Evolutionary conservation across 1,284 basidiomycete genomes (phyloP).

Genomic region (Neolentinus lepideus): DNA sequence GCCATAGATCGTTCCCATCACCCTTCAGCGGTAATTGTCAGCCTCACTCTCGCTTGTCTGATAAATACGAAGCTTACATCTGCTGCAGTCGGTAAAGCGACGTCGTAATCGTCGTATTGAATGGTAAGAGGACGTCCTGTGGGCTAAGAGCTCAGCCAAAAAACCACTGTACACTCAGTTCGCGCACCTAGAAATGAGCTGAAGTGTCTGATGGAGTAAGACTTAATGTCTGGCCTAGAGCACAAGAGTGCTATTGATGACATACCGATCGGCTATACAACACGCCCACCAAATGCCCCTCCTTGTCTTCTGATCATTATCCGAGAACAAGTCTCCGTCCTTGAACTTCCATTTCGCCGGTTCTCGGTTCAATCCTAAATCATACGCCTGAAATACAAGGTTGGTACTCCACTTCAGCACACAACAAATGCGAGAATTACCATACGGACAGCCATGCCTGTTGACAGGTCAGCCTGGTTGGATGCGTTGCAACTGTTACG

Average conservation of each 20-base stretch:
- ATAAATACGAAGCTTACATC: not conserved
- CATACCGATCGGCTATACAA: conserved; percentile 66
- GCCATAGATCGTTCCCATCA: not conserved
- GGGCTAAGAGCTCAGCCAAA: conserved; percentile 7
- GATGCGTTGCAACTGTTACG: not conserved
- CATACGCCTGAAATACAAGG: conserved; percentile 52
- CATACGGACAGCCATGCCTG: conserved; percentile 68
- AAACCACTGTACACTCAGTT: not conserved
- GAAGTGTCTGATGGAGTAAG: conserved; percentile 41
- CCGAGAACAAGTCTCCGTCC: conserved; percentile 54
- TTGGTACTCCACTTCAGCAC: too few relatives aligned
- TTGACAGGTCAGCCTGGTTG: conserved; percentile 12
- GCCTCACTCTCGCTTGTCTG: not conserved
- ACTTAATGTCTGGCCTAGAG: not conserved
- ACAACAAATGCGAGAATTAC: conserved; percentile 25
- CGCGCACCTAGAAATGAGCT: conserved; percentile 61
- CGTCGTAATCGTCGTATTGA: conserved; percentile 70
- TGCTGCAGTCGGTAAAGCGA: conserved; percentile 47
- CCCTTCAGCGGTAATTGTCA: not conserved
- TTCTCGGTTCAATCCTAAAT: conserved; percentile 78
- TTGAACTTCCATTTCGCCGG: conserved; percentile 71
- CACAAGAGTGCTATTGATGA: conserved; percentile 1
- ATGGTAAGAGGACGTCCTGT: conserved; percentile 65
- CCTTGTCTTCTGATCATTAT: conserved; percentile 67
- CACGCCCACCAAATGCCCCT: conserved; percentile 83